Percentiles rank a stretch among this genome's conserved stretches.
phyloP scores from a whole-genome alignment of 306 rosid genomes.

The Cucurbita moschata region DNA sequence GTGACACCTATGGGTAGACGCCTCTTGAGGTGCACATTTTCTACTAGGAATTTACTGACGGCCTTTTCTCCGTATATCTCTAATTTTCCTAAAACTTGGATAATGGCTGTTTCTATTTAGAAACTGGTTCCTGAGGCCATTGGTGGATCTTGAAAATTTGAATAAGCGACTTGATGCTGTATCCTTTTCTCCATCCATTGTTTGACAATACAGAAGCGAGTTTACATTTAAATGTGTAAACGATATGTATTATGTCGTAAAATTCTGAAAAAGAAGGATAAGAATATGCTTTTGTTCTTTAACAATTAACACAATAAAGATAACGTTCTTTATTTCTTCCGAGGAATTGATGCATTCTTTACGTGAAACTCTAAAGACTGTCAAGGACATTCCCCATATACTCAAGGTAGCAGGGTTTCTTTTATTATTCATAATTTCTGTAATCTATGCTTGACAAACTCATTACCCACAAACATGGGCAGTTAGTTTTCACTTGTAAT shows the following conservation, averaged over 20 bases:
- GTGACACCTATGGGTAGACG: conserved; percentile 86
- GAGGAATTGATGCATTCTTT: conserved; percentile 66
- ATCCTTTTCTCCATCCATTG: conserved; percentile 33
- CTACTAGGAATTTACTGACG: neutral
- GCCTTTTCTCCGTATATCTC: neutral
- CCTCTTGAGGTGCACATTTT: conserved; percentile 54
- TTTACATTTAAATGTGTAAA: neutral
- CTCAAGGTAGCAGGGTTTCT: conserved; percentile 43
- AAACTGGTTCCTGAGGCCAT: conserved; percentile 92
- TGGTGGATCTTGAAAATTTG: conserved; percentile 73
- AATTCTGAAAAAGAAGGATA: neutral
- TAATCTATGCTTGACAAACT: neutral
- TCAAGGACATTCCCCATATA: conserved; percentile 77
- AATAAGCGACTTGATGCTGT: conserved; percentile 70
- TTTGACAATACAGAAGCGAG: neutral
- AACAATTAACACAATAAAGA: conserved; percentile 41
- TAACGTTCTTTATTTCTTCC: conserved; percentile 74
- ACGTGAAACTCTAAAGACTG: conserved; percentile 70
- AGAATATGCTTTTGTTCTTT: conserved; percentile 24
- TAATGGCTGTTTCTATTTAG: conserved; percentile 17
- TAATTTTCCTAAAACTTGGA: neutral
- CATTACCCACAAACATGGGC: neutral
- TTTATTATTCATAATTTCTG: neutral
- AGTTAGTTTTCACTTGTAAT: conserved; percentile 6
- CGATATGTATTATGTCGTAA: neutral